Evolutionary conservation across 148 eudicot genomes (phyloP).

Genomic region (Amaranthus hypochondriacus): DNA sequence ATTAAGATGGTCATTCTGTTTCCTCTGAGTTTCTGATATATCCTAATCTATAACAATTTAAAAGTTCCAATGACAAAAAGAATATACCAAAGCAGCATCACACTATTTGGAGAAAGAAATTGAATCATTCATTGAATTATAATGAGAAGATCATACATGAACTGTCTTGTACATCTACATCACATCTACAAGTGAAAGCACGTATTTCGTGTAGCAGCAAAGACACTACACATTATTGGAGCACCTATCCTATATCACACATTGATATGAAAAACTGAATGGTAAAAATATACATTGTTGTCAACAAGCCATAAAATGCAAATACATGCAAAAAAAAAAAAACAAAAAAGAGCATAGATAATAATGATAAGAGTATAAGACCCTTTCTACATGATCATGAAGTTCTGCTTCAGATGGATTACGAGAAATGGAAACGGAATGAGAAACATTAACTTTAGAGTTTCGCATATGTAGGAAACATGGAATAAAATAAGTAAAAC

Average conservation of each 20-base stretch:
- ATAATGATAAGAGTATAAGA: conserved; percentile 5
- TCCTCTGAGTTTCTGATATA: not conserved
- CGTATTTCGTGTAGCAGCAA: conserved; percentile 23
- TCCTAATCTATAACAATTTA: not conserved
- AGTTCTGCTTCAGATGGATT: conserved; percentile 38
- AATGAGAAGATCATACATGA: conserved; percentile 26
- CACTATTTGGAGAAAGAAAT: conserved; percentile 9
- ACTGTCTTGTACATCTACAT: conserved; percentile 29
- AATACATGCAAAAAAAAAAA: conserved; percentile 26
- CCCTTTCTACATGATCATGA: conserved; percentile 30
- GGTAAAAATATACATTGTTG: conserved; percentile 34
- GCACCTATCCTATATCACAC: conserved; percentile 27
- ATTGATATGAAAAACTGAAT: conserved; percentile 24
- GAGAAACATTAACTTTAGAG: no score
- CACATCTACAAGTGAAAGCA: conserved; percentile 26
- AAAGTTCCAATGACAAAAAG: conserved; percentile 1
- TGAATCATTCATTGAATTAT: conserved; percentile 29
- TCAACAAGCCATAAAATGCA: conserved; percentile 37
- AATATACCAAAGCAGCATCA: not conserved
- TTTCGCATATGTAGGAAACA: no score
- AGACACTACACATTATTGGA: conserved; percentile 24
- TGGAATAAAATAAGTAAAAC: no score
- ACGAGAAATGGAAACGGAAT: no score
- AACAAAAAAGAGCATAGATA: no score
- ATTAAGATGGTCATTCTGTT: not conserved